Evolutionary conservation across 1,284 basidiomycete species (phyloP), one percentile per base, ranked within the genome.

Genomic region (Moniliophthora roreri): DNA sequence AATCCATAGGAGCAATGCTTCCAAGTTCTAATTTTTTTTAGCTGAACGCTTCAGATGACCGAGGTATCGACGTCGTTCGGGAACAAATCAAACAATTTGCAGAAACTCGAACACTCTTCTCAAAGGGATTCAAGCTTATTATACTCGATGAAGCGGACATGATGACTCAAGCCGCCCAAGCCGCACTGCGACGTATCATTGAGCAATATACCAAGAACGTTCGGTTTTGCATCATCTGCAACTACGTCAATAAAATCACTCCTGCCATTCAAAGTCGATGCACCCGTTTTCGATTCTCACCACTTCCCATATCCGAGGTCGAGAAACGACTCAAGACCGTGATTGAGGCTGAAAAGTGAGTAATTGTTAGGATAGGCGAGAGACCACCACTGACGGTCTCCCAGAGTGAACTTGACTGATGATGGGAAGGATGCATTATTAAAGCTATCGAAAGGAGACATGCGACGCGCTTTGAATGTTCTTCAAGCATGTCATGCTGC

Each of bases 11-110:
- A 13, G 35, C 45, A 13, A 32, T 18, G 3, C 15, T 15, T 50
- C n/a, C 18, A 9, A 58, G 44, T 47, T 21, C 52, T 46, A 37
- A 40, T 51, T 48, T 56, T 11, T 24, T 52, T 24, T 59, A 90
- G 91, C 80, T 99, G 48, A 99, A 99, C 68, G 96, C 96, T 2
- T 98, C 95, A 1, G 96, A 99, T 67, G 97, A 99, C 65, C 85
- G 96, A 65, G 96, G 96, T 49, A 99, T 99, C 61, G 97, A 99
- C 57, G 95, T 98, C 44, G 97, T 99, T 4, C 84, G 97, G 46
- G 97, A 98, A 66, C 95, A 98, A 77, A 96, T 99, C 72, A 99
- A 99, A 70, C 93, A 93, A 67, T 99, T 99, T 63, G 95, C 96
- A 1, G 93, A 95, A 73, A 98, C 96, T 13, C 86, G 94, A 53